A percentile compares a stretch with the other conserved stretches of the same genome.
phyloP scores from a whole-genome alignment of 1,139 yeast species.

The Hemisphaericaspora subhashii region DNA sequence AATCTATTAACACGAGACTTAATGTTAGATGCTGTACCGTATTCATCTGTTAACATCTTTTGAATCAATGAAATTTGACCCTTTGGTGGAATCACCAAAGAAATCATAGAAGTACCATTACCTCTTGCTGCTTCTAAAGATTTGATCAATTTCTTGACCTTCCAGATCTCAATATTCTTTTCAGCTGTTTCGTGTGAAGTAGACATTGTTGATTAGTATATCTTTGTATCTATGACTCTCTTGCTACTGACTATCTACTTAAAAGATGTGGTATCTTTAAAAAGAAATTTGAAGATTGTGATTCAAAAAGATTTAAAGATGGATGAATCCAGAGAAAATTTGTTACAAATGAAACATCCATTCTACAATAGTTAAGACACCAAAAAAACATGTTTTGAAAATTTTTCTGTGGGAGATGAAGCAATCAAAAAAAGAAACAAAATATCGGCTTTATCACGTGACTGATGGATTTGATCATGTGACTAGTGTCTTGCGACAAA shows the following conservation, averaged over 20 bases:
- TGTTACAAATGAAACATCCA: too few species aligned
- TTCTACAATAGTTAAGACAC: not conserved
- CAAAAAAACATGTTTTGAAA: not conserved
- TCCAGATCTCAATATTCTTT: slow-evolving; percentile 98
- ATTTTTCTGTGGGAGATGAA: slow-evolving; percentile 1
- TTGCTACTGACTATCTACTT: too few species aligned
- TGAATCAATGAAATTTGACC: slow-evolving; percentile 87
- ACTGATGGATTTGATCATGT: not conserved
- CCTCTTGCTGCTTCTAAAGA: slow-evolving; percentile 90
- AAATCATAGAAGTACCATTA: slow-evolving; percentile 98
- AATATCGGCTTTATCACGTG: not conserved
- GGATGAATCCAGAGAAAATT: not conserved
- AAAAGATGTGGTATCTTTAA: too few species aligned
- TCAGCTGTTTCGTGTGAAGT: slow-evolving; percentile 55
- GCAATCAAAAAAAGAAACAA: not conserved
- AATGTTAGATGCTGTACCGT: slow-evolving; percentile 97
- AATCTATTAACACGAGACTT: slow-evolving; percentile 95
- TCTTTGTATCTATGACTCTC: too few species aligned
- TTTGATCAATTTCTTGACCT: slow-evolving; percentile 89
- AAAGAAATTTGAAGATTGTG: not conserved
- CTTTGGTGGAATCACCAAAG: slow-evolving; percentile 91
- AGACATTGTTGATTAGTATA: too few species aligned
- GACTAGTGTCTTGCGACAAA: not conserved
- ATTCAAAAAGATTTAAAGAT: not conserved
- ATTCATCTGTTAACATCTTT: slow-evolving; percentile 95